Evolutionary conservation across 2,329 filamentous ascomycete species (phyloP).

Genomic region (Diaporthe sp.): DNA sequence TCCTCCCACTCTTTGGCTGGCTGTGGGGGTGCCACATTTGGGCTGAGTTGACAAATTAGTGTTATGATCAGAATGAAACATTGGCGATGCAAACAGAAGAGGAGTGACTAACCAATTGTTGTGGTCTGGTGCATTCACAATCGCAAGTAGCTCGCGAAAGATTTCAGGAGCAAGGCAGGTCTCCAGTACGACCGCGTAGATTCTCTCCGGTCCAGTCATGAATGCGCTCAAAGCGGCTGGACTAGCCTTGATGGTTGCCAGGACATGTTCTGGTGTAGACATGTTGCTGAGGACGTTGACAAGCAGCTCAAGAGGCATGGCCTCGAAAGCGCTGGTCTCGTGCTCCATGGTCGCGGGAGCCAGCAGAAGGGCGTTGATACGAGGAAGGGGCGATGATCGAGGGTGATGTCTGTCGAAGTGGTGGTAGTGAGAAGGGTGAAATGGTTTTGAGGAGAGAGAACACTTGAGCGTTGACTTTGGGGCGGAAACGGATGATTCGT

Average conservation of each 20-base stretch:
- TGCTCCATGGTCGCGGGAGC: not conserved
- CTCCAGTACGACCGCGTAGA: not conserved
- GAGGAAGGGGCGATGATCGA: not conserved
- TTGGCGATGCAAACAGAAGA: not conserved
- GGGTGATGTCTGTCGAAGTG: not conserved
- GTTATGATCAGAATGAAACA: not conserved
- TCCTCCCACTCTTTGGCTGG: not conserved
- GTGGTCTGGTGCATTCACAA: not conserved
- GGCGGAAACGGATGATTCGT: not conserved
- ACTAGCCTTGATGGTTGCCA: not conserved
- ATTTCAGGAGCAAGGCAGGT: not conserved
- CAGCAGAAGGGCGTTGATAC: not conserved
- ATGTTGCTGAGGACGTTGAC: not conserved
- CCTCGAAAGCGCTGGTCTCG: not conserved
- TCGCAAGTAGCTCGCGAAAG: constrained; percentile 6
- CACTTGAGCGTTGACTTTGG: not conserved
- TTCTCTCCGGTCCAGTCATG: not conserved
- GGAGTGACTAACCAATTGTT: not conserved
- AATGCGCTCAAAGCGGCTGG: not conserved
- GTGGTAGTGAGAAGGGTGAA: not conserved
- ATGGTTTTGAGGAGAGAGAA: not conserved
- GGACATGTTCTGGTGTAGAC: not conserved
- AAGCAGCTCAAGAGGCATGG: not conserved
- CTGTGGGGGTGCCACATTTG: not conserved
- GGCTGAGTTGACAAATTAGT: not conserved